Conservation (phyloP, 1,284 basidiomycete genomes). For the Cystobasidium pallidum region DNA sequence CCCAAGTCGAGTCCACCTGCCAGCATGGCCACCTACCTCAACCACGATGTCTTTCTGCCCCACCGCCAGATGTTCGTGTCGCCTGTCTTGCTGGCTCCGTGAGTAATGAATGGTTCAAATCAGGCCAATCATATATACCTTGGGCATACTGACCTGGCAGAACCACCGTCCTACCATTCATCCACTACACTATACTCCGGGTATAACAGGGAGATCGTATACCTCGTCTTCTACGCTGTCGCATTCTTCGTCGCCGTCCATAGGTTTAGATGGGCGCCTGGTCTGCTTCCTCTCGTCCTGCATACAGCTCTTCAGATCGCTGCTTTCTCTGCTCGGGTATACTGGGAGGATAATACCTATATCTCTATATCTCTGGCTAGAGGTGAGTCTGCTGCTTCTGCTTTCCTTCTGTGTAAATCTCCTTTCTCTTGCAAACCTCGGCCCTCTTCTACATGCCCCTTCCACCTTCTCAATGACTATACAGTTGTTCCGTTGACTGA, state of each 20-base stretch:
- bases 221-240: slow-evolving; percentile 12
- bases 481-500: background rate
- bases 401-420: background rate
- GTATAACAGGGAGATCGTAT: slow-evolving; percentile 20
- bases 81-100: slow-evolving; percentile 8
- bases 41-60: background rate
- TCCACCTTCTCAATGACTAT: background rate
- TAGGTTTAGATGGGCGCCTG: slow-evolving; percentile 23
- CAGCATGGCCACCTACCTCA: slow-evolving; percentile 1
- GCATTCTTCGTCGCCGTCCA: slow-evolving; percentile 9
- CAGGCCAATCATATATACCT: background rate
- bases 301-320: slow-evolving; percentile 8
- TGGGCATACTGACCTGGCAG: too few relatives aligned
- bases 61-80: slow-evolving; percentile 23
- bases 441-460: too few relatives aligned
- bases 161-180: too few relatives aligned
- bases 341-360: background rate
- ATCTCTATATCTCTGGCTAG: background rate
- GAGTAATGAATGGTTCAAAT: slow-evolving; percentile 5
- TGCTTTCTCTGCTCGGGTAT: slow-evolving; percentile 10
- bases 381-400: slow-evolving; percentile 10
- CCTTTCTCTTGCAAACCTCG: too few relatives aligned
- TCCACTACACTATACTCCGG: too few relatives aligned
- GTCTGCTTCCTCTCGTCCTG: background rate
- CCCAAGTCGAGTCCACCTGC: too few relatives aligned